Evolutionary conservation across 805 yeast genomes (phyloP), one percentile per base, ranked within the genome.

Genomic region (Maudiozyma bulderi): DNA sequence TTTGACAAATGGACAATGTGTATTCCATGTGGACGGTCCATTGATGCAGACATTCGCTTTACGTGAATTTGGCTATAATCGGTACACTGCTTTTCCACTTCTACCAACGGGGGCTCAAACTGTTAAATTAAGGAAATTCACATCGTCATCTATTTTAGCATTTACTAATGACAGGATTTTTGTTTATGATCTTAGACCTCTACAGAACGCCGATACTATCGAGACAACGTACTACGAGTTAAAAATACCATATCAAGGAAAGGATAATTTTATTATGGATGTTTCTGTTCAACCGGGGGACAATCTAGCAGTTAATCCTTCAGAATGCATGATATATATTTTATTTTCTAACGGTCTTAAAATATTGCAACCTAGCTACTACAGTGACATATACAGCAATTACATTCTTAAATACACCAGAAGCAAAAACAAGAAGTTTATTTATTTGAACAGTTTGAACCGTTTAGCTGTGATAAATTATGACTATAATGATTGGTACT

Each of bases 401-500:
- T 57, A 52, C 44, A 44, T 62, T 10, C 45, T 62, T 15, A 55
- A 54, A 35, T 56, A 63, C 7, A 58, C 66, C 3, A 56, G 61
- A 44, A 55, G 53, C 26, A 34, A 41, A 8, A 53, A 57, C 9
- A 63, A 64, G 42, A 52, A 45, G 38, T 57, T 57, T 46, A 10
- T 56, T 3, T 58, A 48, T 44, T 33, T 61, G 15, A 41, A 48
- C 30, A 57, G 54, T 34, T 49, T 64, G 14, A 60, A 62, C 38
- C 49, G 68, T 38, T 54, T 64, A 59, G 50, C 62, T 5, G 53
- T 62, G 7, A 44, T 54, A 6, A 62, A 57, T 44, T 40, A 51
- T 11, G 53, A 55, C 26, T 50, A 53, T 11, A 47, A 49, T 5
- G 59, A 59, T 26, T 58, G 66, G 59, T 57, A 59, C 44, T 61